A percentile compares a stretch with the other conserved stretches of the same genome.
Evolutionary conservation across 1,139 yeast species (phyloP).

Genomic region (Candida freyschussii): DNA sequence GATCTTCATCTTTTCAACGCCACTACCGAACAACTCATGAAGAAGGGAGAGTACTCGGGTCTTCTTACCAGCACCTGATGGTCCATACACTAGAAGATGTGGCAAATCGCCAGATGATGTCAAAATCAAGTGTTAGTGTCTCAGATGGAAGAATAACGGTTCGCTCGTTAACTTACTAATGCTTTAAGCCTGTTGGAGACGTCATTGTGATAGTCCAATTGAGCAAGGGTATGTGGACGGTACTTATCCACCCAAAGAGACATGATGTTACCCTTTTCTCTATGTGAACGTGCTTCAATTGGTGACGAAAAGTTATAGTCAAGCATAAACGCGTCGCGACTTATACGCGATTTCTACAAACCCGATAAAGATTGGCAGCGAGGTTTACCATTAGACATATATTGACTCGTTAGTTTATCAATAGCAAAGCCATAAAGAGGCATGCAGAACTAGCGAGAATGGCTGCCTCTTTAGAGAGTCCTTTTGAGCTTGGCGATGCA

Average conservation of each 20-base stretch:
- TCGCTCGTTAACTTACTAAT: conserved; percentile 22
- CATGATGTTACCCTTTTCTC: conserved; percentile 37
- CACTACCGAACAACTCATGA: conserved; percentile 75
- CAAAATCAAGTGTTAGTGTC: conserved; percentile 1
- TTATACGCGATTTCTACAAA: too few species aligned
- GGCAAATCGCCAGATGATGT: conserved; percentile 86
- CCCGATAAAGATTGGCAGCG: too few species aligned
- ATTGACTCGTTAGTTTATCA: too few species aligned
- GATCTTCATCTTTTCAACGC: conserved; percentile 79
- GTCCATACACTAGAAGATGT: conserved; percentile 87
- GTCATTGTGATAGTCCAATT: conserved; percentile 60
- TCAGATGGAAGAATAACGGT: not conserved
- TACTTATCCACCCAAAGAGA: conserved; percentile 96
- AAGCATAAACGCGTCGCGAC: too few species aligned
- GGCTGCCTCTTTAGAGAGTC: too few species aligned
- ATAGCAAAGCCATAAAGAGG: too few species aligned
- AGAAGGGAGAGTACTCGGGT: conserved; percentile 84
- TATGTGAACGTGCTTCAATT: too few species aligned
- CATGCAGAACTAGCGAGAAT: too few species aligned
- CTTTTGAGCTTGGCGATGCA: too few species aligned
- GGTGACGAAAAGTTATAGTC: too few species aligned
- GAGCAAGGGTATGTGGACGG: conserved; percentile 66
- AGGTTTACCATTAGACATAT: too few species aligned
- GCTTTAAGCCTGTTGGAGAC: conserved; percentile 63
- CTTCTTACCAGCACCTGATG: conserved; percentile 96